Base-by-base conservation (phyloP, 768 basidiomycete species). In the Russula lepida region DNA sequence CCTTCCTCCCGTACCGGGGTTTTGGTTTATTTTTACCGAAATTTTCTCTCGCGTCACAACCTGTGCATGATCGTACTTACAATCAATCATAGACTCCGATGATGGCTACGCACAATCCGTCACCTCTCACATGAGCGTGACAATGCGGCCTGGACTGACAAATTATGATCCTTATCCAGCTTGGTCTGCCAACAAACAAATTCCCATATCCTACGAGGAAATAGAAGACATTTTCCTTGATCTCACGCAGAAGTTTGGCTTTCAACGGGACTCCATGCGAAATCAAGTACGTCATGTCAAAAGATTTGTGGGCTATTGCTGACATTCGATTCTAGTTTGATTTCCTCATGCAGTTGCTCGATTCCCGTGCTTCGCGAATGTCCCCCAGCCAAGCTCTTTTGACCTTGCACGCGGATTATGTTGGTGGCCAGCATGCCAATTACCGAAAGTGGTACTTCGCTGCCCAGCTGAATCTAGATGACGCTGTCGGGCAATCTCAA, bases 401-500 rank as follows among this genome's bases (percentile, higher is more conserved):
- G 64, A 98, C 97, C 39, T 81, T 99, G 25, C 97, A 99, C 71
- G 95, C 95, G 56, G 95, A 99, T 74, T 99, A 98, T 74, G 98
- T 99, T 63, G 97, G 97, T 59, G 97, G 97, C 49, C 91, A 93
- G 70, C 90, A 98, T 71, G 97, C 97, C 67, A 98, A 98, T 78
- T 98, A 98, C 74, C 89, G 97, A 72, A 98, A 98, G 75, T 98
- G 97, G 97, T 99, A 99, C 72, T 99, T 98, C 73, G 97, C 97
- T 39, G 94, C 95, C 13, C 97, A 99, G 72, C 89, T 99, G 72
- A 95, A 98, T 72, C 88, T 99, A 59, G 97, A 99, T 76, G 97
- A 99, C 69, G 95, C 95, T 30, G 94, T 98, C 61, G 97, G 97
- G 51, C 88, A 93, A 67, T 84, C 88, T 9, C 89, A 95, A 71